Percentiles rank a stretch among this genome's conserved stretches.
Conservation (phyloP, 1,284 basidiomycete genomes). For the Ceratobasidium sp. region DNA sequence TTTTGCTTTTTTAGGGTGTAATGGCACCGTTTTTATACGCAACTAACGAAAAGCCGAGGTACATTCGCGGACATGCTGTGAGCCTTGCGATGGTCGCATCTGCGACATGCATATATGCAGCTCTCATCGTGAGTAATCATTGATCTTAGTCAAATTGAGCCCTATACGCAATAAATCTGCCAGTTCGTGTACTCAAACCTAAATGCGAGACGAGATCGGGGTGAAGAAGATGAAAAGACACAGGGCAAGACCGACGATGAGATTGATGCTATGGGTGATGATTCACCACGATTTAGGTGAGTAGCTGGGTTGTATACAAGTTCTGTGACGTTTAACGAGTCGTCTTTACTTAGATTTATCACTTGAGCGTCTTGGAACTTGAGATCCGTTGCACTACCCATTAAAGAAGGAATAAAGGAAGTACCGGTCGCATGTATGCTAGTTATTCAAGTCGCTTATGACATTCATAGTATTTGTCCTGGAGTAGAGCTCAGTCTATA, state of each 20-base stretch:
- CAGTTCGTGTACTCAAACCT: slow-evolving; percentile 29
- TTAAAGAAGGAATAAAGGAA: no score
- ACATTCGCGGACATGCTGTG: slow-evolving; percentile 47
- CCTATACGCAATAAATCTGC: no score
- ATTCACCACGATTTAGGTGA: slow-evolving; percentile 45
- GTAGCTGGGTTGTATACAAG: background rate
- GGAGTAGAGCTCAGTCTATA: no score
- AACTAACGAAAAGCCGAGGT: slow-evolving; percentile 47
- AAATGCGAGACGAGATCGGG: slow-evolving; percentile 43
- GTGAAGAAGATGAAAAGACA: slow-evolving; percentile 45
- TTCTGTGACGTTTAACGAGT: background rate
- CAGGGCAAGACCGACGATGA: slow-evolving; percentile 43
- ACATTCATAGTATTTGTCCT: no score
- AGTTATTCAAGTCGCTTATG: no score
- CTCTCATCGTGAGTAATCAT: slow-evolving; percentile 23
- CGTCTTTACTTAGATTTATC: background rate
- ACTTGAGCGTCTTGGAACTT: background rate
- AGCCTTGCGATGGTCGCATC: slow-evolving; percentile 46
- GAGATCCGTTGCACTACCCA: no score
- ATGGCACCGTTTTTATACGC: slow-evolving; percentile 49
- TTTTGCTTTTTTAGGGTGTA: slow-evolving; percentile 30
- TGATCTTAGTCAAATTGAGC: no score
- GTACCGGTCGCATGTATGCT: no score
- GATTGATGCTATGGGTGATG: slow-evolving; percentile 47
- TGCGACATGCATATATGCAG: slow-evolving; percentile 37